Evolutionary conservation across 768 basidiomycete genomes (phyloP).

Genomic region (Mycena capillaripes): DNA sequence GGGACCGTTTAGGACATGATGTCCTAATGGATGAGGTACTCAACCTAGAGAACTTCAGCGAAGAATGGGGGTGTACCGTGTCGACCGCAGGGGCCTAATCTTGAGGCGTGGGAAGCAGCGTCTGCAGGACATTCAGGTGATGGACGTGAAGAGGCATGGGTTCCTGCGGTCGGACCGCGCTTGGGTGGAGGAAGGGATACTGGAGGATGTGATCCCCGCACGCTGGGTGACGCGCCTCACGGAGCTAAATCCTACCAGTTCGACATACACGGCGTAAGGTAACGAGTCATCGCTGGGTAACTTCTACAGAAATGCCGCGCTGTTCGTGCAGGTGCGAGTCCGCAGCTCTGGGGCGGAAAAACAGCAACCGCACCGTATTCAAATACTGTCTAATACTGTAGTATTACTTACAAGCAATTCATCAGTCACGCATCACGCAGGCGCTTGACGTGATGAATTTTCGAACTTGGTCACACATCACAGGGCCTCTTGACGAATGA

Average conservation of each 20-base stretch:
- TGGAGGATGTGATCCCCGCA: neutral
- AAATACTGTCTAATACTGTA: no score
- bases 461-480: no score
- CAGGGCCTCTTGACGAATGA: no score
- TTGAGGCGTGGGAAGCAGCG: neutral
- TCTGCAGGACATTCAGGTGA: neutral
- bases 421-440: no score
- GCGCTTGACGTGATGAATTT: no score
- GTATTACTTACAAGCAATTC: no score
- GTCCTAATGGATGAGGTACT: neutral
- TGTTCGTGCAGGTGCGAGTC: conserved; percentile 18
- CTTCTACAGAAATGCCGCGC: conserved; percentile 21
- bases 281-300: neutral
- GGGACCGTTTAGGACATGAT: neutral
- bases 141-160: neutral
- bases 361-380: no score
- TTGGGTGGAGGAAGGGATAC: neutral
- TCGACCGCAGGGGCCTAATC: neutral
- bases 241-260: neutral
- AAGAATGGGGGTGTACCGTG: neutral
- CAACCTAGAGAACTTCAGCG: neutral
- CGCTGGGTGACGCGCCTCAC: conserved; percentile 8
- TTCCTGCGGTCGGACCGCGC: neutral
- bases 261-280: conserved; percentile 4
- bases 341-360: no score